phyloP scores from a whole-genome alignment of 441 rosid genomes.

The Mallotus japonicus region DNA sequence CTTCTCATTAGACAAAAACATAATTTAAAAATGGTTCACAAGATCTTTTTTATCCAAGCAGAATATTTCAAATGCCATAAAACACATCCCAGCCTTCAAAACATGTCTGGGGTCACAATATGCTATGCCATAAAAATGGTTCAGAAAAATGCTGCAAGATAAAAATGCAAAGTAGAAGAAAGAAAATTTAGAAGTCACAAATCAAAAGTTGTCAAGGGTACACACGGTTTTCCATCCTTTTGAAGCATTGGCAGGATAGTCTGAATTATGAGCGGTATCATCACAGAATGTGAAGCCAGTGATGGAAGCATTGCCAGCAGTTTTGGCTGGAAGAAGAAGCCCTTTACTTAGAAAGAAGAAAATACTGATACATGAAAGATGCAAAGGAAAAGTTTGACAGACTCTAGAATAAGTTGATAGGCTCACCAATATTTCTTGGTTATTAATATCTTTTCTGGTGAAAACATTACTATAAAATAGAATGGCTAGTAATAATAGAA shows the following conservation, averaged over 20 bases:
- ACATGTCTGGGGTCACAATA: not conserved
- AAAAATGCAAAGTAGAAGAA: not conserved
- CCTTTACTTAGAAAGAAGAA: conserved; percentile 6
- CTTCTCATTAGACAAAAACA: no score
- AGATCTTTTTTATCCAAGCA: not conserved
- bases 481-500: conserved; percentile 65
- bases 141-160: not conserved
- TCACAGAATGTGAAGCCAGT: conserved; percentile 76
- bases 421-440: conserved; percentile 61
- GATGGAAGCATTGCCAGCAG: conserved; percentile 84
- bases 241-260: conserved; percentile 83
- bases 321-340: conserved; percentile 57
- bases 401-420: conserved; percentile 18
- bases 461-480: conserved; percentile 76
- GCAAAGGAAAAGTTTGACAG: conserved; percentile 15
- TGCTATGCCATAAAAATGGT: not conserved
- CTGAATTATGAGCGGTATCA: conserved; percentile 85
- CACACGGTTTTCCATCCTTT: conserved; percentile 68
- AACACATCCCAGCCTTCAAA: not conserved
- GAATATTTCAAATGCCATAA: not conserved
- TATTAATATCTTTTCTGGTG: conserved; percentile 44
- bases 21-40: not conserved
- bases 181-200: not conserved
- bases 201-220: conserved; percentile 25
- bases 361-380: conserved; percentile 11